A percentile compares a stretch with the other conserved stretches of the same genome.
Conservation (phyloP, 2,329 filamentous ascomycete genomes). For the Pleomassaria siparia region DNA sequence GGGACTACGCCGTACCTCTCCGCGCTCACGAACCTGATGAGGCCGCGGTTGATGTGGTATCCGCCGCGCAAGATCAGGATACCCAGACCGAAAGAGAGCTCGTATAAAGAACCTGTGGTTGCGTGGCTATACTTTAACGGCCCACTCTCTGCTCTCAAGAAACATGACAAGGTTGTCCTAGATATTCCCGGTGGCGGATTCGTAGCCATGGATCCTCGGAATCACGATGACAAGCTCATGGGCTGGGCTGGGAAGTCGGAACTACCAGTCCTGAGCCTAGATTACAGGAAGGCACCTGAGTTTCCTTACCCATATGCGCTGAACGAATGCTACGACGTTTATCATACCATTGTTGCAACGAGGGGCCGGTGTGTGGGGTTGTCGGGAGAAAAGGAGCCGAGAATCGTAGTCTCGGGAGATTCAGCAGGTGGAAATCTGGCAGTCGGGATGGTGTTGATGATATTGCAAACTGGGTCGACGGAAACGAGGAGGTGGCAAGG, state of each 20-base stretch:
- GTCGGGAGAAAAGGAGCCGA: conserved; percentile 65
- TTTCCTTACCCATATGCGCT: conserved; percentile 82
- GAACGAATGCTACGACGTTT: conserved; percentile 86
- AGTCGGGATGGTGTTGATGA: conserved; percentile 81
- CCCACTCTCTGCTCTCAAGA: conserved; percentile 72
- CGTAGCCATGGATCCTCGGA: conserved; percentile 93
- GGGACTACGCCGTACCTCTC: conserved; percentile 82
- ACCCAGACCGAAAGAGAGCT: conserved; percentile 73
- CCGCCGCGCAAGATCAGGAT: conserved; percentile 82
- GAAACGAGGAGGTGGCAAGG: conserved; percentile 59
- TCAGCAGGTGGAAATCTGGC: conserved; percentile 82
- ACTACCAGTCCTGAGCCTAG: conserved; percentile 84
- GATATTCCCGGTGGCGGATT: conserved; percentile 95
- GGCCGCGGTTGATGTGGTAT: conserved; percentile 79
- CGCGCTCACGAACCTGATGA: conserved; percentile 69
- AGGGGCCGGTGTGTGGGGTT: conserved; percentile 76
- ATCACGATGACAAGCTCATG: conserved; percentile 90
- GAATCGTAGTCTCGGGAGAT: conserved; percentile 74
- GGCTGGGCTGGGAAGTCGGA: conserved; percentile 89
- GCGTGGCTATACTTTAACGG: conserved; percentile 97
- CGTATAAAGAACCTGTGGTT: conserved; percentile 78
- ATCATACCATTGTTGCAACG: conserved; percentile 70
- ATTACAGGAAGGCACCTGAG: conserved; percentile 87
- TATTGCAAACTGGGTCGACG: conserved; percentile 71
- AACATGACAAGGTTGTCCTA: conserved; percentile 76